phyloP scores from a whole-genome alignment of 2,329 filamentous ascomycete species.

The Claviceps digitariae region DNA sequence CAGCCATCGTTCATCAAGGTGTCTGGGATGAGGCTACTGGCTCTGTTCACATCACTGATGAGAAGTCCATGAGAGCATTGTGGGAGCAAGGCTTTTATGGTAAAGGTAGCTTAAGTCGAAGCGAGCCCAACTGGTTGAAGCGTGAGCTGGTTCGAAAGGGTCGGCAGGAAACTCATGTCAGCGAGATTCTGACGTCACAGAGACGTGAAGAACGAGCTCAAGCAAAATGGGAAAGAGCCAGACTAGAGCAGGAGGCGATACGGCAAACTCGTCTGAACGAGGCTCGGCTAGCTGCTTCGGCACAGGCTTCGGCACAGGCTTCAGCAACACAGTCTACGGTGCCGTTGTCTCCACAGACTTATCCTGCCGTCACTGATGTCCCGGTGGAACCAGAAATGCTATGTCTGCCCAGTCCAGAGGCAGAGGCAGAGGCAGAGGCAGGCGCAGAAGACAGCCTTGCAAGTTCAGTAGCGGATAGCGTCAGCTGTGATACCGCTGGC shows the following conservation, averaged over 20 bases:
- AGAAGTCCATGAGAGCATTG: slow-evolving; percentile 59
- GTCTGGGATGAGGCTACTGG: slow-evolving; percentile 71
- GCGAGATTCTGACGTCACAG: slow-evolving; percentile 65
- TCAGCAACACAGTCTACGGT: slow-evolving; percentile 6
- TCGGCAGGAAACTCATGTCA: slow-evolving; percentile 51
- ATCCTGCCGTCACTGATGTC: neutral
- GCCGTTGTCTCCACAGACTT: neutral
- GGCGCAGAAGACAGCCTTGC: neutral
- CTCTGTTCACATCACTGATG: slow-evolving; percentile 73
- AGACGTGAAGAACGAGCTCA: slow-evolving; percentile 68
- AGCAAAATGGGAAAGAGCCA: slow-evolving; percentile 86
- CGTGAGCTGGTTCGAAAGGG: slow-evolving; percentile 64
- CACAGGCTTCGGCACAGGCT: slow-evolving; percentile 5
- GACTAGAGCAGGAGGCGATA: slow-evolving; percentile 71
- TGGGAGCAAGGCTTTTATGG: slow-evolving; percentile 99
- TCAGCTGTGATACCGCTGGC: no score
- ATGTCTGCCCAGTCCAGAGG: neutral
- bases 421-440: neutral
- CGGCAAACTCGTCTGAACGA: slow-evolving; percentile 48
- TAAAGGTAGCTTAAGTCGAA: slow-evolving; percentile 83
- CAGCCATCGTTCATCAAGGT: slow-evolving; percentile 51
- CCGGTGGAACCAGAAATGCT: neutral
- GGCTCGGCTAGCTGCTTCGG: slow-evolving; percentile 18
- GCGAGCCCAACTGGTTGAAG: slow-evolving; percentile 86
- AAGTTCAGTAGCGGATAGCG: neutral